Conservation (phyloP, 805 yeast species). For the Clavispora vitiphila region DNA sequence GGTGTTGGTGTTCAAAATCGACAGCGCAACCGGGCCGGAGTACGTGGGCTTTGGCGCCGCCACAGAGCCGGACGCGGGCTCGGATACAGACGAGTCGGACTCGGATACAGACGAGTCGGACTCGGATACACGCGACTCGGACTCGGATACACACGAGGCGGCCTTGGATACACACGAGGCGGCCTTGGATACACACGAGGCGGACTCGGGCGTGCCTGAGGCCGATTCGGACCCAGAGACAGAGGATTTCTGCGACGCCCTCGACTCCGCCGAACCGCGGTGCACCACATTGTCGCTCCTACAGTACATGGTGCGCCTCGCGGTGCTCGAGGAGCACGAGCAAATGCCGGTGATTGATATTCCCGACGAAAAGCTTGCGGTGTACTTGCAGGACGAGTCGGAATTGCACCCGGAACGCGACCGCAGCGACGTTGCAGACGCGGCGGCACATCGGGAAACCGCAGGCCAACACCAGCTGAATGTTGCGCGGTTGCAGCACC, state of each 20-base stretch:
- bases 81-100: constrained; percentile 2
- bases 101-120: constrained; percentile 1
- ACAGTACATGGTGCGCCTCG: constrained; percentile 58
- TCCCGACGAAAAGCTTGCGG: constrained; percentile 60
- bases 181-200: neutral
- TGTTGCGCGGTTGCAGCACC: neutral
- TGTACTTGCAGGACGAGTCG: constrained; percentile 58
- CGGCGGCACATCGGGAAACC: neutral
- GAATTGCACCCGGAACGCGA: neutral
- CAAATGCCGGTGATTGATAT: constrained; percentile 47
- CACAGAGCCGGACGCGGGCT: constrained; percentile 12
- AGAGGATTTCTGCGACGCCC: constrained; percentile 15
- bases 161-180: constrained; percentile 1
- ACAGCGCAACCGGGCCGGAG: constrained; percentile 6
- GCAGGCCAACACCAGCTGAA: neutral
- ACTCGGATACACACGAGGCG: neutral
- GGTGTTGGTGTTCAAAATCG: constrained; percentile 55
- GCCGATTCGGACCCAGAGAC: constrained; percentile 19
- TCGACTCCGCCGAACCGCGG: neutral
- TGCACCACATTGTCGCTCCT: constrained; percentile 47
- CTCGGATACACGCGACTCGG: neutral
- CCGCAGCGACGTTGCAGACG: too few species aligned
- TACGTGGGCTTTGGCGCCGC: constrained; percentile 20
- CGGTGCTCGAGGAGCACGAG: constrained; percentile 58
- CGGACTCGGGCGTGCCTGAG: neutral